Base-by-base conservation (phyloP, 2,329 filamentous ascomycete species). In the Phialophora chinensis region DNA sequence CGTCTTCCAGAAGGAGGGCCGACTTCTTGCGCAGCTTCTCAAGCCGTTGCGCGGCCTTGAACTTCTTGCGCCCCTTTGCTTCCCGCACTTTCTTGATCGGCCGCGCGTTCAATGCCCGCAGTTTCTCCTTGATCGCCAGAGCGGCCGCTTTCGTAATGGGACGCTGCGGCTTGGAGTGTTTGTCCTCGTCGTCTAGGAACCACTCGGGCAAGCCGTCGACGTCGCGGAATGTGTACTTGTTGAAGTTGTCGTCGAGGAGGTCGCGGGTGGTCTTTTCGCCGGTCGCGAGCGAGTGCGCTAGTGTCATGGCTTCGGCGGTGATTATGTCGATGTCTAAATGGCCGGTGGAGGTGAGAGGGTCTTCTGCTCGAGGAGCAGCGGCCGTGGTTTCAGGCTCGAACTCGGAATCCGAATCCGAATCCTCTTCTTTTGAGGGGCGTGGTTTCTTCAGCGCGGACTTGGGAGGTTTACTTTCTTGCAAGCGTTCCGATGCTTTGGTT, bases 81-180 rank as follows among this genome's bases (percentile, higher is more conserved):
- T 99, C 95, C 73, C 91, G 90, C 35, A 99, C 95, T 84, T 99
- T 99, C 86, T 99, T 99, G 87, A 98, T 98, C 0, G 95, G 95
- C 35, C 95, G 88, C 7, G 94, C 95, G 77, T 99, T 98, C 73
- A 96, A 87, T 0, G 95, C 93, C 35, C 94, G 90, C 76, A 91
- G 77, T 81, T 99, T 99, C 75, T 97, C 94, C 79, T 95, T 93
- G 82, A 99, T 97, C 1, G 95, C 95, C 14, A 87, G 85, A 0
- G 94, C 93, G 0, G 91, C 96, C 38, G 92, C 92, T 73, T 95
- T 95, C 59, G 90, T 93, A 74, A 96, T 94, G n/a, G 95, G 96
- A 66, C 92, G 90, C 70, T 95, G 89, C 1, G 86, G 86, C 76
- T 90, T 92, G 79, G 93, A 92, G 80, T 99, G 94, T 73, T 85